Percentiles rank a stretch among this genome's conserved stretches.
Evolutionary conservation across 2,329 filamentous ascomycete species (phyloP).

Genomic region (Aspergillus brunneoviolaceus): DNA sequence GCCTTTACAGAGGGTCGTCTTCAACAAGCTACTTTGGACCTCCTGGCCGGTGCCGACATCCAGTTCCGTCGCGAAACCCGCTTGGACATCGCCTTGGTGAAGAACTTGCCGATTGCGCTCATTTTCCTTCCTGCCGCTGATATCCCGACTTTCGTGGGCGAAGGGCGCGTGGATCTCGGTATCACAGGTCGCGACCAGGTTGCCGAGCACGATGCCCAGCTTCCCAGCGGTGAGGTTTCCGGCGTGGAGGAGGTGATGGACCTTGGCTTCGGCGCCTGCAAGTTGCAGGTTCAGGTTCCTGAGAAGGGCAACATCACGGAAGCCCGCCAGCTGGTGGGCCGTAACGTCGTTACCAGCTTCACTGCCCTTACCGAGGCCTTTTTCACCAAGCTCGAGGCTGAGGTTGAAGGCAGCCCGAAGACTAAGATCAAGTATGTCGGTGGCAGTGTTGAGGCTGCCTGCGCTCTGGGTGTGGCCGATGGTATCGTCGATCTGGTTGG

Average conservation of each 20-base stretch:
- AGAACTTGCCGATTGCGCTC: constrained; percentile 92
- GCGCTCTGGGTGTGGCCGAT: constrained; percentile 90
- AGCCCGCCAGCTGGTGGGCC: constrained; percentile 78
- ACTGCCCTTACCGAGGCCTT: constrained; percentile 79
- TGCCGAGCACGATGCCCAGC: constrained; percentile 74
- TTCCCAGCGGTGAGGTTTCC: constrained; percentile 40
- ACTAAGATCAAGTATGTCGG: constrained; percentile 94
- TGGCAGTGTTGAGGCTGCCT: constrained; percentile 95
- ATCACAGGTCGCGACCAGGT: constrained; percentile 95
- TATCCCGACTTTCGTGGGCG: constrained; percentile 95
- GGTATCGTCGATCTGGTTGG: constrained; percentile 97
- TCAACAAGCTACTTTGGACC: constrained; percentile 81
- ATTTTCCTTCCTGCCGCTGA: constrained; percentile 96
- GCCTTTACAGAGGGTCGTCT: constrained; percentile 76
- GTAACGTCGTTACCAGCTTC: constrained; percentile 95
- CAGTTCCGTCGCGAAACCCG: constrained; percentile 94
- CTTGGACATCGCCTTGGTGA: constrained; percentile 95
- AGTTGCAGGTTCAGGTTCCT: constrained; percentile 94
- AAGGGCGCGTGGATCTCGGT: constrained; percentile 88
- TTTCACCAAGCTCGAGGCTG: constrained; percentile 73
- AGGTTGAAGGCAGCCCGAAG: constrained; percentile 46
- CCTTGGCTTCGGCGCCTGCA: constrained; percentile 85
- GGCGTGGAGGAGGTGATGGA: constrained; percentile 86
- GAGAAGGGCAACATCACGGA: constrained; percentile 72
- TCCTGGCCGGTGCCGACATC: constrained; percentile 90